Evolutionary conservation across 768 basidiomycete genomes (phyloP), one percentile per base, ranked within the genome.

Genomic region (Trametes elegans): DNA sequence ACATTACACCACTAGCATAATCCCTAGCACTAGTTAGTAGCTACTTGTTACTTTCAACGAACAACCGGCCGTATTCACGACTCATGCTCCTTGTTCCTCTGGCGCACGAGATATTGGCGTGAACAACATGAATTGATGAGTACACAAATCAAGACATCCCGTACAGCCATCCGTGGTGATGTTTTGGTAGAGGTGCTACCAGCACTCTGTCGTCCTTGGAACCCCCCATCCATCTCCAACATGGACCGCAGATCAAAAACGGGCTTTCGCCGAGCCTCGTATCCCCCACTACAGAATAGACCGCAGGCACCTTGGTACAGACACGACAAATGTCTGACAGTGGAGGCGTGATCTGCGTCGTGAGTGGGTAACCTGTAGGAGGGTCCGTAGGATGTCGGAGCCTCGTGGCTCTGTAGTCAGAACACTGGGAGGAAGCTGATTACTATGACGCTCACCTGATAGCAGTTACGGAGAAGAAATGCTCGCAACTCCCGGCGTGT

Each of bases 401-500:
- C 60, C 90, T 93, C 44, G 50, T 27, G 35, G 14, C 31, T 10
- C 11, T 36, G 24, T 19, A 48, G 26, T 49, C n/a, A 61, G 32
- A 61, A 24, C 34, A 36, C 45, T 8, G 28, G 16, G 28, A 8
- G 4, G 16, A 21, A 29, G 52, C 23, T 47, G 42, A 11, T 13
- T 7, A 24, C 23, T 14, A 28, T 24, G 24, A 28, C n/a, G 50
- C 68, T 36, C 62, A 82, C 91, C 92, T 78, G 57, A 93, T 84
- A 58, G 87, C 79, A 55, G 90, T 83, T 34, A 93, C 58, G 19
- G 87, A 79, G 19, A 91, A 60, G 66, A 85, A 88, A 64, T 93
- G 91, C 61, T 92, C 89, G 64, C 91, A 93, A 62, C 82, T 86
- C 29, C 90, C 91, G 49, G 79, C 78, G 63, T 93, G 91, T 16